Evolutionary conservation across 2,329 filamentous ascomycete species (phyloP).

Genomic region (Aphanocladium album): DNA sequence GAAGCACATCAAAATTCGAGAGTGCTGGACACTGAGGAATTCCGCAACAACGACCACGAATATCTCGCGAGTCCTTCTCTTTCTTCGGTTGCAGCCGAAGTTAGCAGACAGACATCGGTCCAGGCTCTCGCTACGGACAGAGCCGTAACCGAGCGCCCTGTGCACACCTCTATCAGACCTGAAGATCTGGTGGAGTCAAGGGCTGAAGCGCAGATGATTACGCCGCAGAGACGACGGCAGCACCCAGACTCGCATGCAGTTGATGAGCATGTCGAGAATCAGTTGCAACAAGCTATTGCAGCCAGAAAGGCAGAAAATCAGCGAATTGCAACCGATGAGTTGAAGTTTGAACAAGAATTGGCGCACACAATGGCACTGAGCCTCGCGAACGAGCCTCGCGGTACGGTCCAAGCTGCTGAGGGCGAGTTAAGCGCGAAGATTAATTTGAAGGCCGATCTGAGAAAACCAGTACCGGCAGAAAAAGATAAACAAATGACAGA

Average conservation of each 20-base stretch:
- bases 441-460: background rate
- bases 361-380: background rate
- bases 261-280: background rate
- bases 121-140: no score
- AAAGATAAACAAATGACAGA: background rate
- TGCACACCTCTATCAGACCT: no score
- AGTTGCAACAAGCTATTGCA: background rate
- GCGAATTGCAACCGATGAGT: background rate
- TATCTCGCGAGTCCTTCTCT: background rate
- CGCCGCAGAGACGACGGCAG: no score
- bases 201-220: no score
- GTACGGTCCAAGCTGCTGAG: background rate
- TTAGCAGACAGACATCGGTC: no score
- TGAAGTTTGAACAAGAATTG: background rate
- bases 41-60: background rate
- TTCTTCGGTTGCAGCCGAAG: background rate
- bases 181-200: no score
- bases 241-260: no score
- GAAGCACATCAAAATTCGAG: slow-evolving; percentile 7
- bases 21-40: background rate
- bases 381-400: background rate
- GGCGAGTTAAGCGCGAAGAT: background rate
- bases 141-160: no score
- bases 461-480: background rate
- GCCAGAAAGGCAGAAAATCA: background rate